These are phyloP conservation scores for Cyberlindnera meyerae DNA, from an alignment of 805 yeast genomes.

Conservation along the genomic window DNA sequence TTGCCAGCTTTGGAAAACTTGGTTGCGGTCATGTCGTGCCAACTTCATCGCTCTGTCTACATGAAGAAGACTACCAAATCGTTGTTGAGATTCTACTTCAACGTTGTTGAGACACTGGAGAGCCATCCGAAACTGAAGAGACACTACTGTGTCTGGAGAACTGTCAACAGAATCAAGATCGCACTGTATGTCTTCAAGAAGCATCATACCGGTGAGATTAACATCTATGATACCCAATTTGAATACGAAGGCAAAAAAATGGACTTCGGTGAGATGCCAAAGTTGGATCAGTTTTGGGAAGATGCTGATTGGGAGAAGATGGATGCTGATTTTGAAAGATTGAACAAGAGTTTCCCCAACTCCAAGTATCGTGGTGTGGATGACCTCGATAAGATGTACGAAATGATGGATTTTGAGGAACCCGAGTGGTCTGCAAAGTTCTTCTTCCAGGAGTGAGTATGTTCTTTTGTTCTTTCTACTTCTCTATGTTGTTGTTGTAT, in stretches of 20 bases:
- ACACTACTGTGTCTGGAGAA: slow-evolving; percentile 20
- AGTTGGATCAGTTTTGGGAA: slow-evolving; percentile 4
- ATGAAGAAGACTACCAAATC: slow-evolving; percentile 4
- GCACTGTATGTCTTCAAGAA: slow-evolving; percentile 15
- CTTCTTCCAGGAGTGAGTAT: slow-evolving; percentile 5
- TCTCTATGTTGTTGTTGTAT: not conserved
- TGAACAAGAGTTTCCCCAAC: slow-evolving; percentile 15
- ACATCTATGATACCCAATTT: slow-evolving; percentile 9
- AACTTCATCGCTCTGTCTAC: slow-evolving; percentile 11
- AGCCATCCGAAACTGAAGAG: slow-evolving; percentile 13
- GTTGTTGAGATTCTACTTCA: slow-evolving; percentile 14
- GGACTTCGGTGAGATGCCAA: slow-evolving; percentile 11
- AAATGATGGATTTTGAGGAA: slow-evolving; percentile 16
- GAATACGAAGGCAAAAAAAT: slow-evolving; percentile 12
- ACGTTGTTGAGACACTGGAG: slow-evolving; percentile 20
- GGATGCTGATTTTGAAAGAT: slow-evolving; percentile 11
- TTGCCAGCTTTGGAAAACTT: slow-evolving; percentile 15
- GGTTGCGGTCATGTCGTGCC: slow-evolving; percentile 3
- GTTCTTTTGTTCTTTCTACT: not conserved
- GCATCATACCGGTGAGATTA: slow-evolving; percentile 10
- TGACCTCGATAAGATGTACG: slow-evolving; percentile 13
- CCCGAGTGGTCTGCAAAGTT: slow-evolving; percentile 14
- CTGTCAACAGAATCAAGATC: slow-evolving; percentile 10
- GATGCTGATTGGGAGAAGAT: slow-evolving; percentile 7
- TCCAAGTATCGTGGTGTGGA: slow-evolving; percentile 7